Conservation (phyloP, 2,329 filamentous ascomycete genomes). For the Rugonectria rugulosa region DNA sequence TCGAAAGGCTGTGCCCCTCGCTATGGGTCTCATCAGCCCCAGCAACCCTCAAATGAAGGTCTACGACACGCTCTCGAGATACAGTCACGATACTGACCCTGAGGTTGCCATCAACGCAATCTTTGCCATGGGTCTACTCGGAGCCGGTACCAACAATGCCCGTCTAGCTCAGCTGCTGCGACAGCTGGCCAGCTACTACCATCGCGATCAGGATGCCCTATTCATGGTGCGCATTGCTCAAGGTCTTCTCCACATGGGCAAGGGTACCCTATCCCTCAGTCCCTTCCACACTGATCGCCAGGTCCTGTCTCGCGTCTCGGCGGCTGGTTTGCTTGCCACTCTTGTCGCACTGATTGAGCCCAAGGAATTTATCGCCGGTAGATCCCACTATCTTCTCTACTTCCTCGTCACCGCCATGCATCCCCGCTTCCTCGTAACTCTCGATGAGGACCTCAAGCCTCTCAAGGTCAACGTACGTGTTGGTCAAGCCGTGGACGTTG, state of each 20-base stretch:
- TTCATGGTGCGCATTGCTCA: constrained; percentile 99
- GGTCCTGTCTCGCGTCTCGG: constrained; percentile 89
- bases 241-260: constrained; percentile 98
- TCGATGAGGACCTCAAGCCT: constrained; percentile 93
- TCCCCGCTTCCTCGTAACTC: constrained; percentile 92
- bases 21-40: constrained; percentile 95
- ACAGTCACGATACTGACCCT: constrained; percentile 98
- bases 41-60: constrained; percentile 99
- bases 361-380: constrained; percentile 77
- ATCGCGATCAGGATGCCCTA: constrained; percentile 91
- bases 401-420: constrained; percentile 97
- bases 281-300: constrained; percentile 99
- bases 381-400: constrained; percentile 92
- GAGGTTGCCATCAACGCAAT: constrained; percentile 99
- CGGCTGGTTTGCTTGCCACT: constrained; percentile 88
- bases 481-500: constrained; percentile 96
- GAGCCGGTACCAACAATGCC: constrained; percentile 97
- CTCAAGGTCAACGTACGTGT: constrained; percentile 96
- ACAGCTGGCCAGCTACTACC: constrained; percentile 97
- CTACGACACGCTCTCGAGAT: constrained; percentile 96
- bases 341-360: constrained; percentile 94
- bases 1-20: constrained; percentile 91
- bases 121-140: constrained; percentile 97
- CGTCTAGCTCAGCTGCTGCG: constrained; percentile 92
- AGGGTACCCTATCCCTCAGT: constrained; percentile 93